Evolutionary conservation across 2,329 filamentous ascomycete genomes (phyloP).

Genomic region (Venturia oleaginea): DNA sequence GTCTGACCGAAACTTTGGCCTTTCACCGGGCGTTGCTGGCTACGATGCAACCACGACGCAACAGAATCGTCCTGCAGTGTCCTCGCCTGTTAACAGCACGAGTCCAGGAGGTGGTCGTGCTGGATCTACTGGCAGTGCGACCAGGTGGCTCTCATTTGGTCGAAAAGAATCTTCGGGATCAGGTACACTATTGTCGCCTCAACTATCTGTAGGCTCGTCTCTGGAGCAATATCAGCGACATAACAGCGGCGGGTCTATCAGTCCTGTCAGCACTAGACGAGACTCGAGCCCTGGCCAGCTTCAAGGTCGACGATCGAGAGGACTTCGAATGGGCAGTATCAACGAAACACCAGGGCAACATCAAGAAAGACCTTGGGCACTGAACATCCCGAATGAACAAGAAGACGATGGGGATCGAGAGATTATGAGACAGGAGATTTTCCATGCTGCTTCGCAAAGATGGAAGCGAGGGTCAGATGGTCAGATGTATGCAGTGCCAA

Average conservation of each 20-base stretch:
- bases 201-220: constrained; percentile 1
- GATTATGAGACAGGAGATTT: constrained; percentile 11
- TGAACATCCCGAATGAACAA: constrained; percentile 7
- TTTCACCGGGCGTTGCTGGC: neutral
- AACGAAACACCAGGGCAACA: constrained; percentile 11
- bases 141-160: constrained; percentile 2
- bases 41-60: constrained; percentile 10
- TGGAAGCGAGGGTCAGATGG: constrained; percentile 12
- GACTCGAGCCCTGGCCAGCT: neutral
- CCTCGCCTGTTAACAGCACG: neutral
- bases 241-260: neutral
- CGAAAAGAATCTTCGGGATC: neutral
- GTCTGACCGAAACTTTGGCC: neutral
- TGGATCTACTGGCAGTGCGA: neutral
- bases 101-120: neutral
- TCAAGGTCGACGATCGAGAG: neutral
- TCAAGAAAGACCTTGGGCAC: constrained; percentile 14
- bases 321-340: constrained; percentile 9
- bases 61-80: neutral
- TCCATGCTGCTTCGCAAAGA: constrained; percentile 9
- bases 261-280: constrained; percentile 3
- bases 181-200: neutral
- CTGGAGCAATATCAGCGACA: neutral
- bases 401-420: constrained; percentile 12
- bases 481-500: constrained; percentile 3